A percentile compares a stretch with the other conserved stretches of the same genome.
phyloP scores from a whole-genome alignment of 148 eudicot genomes.

The Fagopyrum esculentum region DNA sequence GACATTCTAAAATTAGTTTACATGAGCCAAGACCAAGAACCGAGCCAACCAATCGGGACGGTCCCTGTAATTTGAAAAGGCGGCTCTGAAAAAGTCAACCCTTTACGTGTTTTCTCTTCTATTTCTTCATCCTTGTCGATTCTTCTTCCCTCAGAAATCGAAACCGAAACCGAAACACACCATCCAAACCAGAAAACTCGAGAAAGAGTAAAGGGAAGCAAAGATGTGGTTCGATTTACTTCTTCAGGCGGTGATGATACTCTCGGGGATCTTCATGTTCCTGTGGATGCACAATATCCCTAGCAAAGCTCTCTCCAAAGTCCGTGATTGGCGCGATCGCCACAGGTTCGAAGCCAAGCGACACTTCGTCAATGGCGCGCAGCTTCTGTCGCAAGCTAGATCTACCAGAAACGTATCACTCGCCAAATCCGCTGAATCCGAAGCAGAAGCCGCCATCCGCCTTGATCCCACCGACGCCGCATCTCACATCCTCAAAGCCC shows the following conservation, averaged over 20 bases:
- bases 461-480: slow-evolving; percentile 72
- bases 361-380: slow-evolving; percentile 76
- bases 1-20: too few relatives aligned
- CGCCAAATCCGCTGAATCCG: slow-evolving; percentile 43
- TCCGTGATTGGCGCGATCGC: slow-evolving; percentile 24
- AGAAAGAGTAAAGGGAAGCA: background rate
- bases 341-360: slow-evolving; percentile 42
- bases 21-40: background rate
- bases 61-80: background rate
- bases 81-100: slow-evolving; percentile 3
- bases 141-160: background rate
- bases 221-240: slow-evolving; percentile 52
- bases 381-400: slow-evolving; percentile 40
- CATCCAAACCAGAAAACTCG: background rate
- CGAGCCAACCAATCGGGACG: slow-evolving; percentile 3
- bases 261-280: slow-evolving; percentile 31
- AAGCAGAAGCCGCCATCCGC: slow-evolving; percentile 49
- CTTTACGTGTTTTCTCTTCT: background rate
- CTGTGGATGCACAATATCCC: slow-evolving; percentile 48
- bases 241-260: slow-evolving; percentile 36
- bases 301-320: slow-evolving; percentile 32
- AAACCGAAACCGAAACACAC: background rate
- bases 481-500: slow-evolving; percentile 61
- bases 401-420: slow-evolving; percentile 21
- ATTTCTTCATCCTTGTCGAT: background rate